A percentile compares a stretch with the other conserved stretches of the same genome.
Conservation (phyloP, 768 basidiomycete genomes). For the Tricholoma bakamatsutake region DNA sequence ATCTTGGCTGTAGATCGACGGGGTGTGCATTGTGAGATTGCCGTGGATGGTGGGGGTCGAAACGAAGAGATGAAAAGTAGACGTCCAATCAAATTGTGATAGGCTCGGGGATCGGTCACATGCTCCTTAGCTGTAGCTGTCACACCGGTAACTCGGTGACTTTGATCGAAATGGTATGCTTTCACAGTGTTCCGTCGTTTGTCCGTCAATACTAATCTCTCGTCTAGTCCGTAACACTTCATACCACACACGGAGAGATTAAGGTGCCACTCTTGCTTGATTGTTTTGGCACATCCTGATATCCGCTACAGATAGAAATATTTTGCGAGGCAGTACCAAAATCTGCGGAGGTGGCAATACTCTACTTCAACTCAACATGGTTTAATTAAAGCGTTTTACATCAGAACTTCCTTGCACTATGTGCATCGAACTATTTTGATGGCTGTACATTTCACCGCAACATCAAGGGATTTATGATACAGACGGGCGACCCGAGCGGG, state of each 20-base stretch:
- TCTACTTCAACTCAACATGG: constrained; percentile 3
- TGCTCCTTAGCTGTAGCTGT: constrained; percentile 1
- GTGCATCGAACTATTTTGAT: constrained; percentile 85
- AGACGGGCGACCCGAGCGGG: constrained; percentile 86
- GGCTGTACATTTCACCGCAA: constrained; percentile 87
- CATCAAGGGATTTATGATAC: constrained; percentile 95
- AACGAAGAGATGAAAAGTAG: constrained; percentile 8
- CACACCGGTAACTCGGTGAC: not conserved
- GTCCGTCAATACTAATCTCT: not conserved
- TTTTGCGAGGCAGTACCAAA: constrained; percentile 98
- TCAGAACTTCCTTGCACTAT: constrained; percentile 93
- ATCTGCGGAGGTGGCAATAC: constrained; percentile 70
- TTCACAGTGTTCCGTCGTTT: not conserved
- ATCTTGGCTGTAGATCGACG: constrained; percentile 68
- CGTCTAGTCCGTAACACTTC: constrained; percentile 83
- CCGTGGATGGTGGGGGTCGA: constrained; percentile 17
- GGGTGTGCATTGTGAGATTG: constrained; percentile 48
- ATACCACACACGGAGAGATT: constrained; percentile 91
- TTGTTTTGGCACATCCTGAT: not conserved
- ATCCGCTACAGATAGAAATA: constrained; percentile 68
- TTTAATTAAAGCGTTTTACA: constrained; percentile 6
- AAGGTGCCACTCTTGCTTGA: constrained; percentile 50
- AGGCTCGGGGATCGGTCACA: constrained; percentile 12
- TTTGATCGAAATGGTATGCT: not conserved
- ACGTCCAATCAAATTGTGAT: not conserved